Percentiles rank a stretch among this genome's conserved stretches.
Conservation (phyloP, 192 early-diverging fungal genomes). For the Coemansia brasiliensis region DNA sequence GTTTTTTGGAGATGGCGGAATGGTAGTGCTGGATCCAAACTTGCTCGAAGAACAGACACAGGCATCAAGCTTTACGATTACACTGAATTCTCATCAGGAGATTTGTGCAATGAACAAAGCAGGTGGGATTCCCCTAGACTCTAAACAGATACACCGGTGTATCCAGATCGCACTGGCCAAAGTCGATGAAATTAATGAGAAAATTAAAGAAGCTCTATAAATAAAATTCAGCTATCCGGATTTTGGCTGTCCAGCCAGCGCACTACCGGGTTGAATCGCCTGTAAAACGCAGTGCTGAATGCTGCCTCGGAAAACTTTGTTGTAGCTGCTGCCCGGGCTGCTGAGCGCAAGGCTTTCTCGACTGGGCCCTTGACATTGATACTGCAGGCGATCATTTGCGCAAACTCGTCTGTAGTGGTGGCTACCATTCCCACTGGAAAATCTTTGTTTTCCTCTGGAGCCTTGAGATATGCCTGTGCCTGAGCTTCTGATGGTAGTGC, state of each 20-base stretch:
- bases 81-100: slow-evolving; percentile 90
- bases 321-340: slow-evolving; percentile 63
- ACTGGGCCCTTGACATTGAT: slow-evolving; percentile 55
- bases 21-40: slow-evolving; percentile 80
- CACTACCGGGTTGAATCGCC: slow-evolving; percentile 37
- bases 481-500: slow-evolving; percentile 5
- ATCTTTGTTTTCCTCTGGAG: slow-evolving; percentile 16
- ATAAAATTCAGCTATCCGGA: slow-evolving; percentile 13
- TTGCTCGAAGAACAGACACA: slow-evolving; percentile 84
- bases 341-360: slow-evolving; percentile 54
- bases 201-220: slow-evolving; percentile 76
- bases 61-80: slow-evolving; percentile 82
- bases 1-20: slow-evolving; percentile 77
- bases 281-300: slow-evolving; percentile 50
- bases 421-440: slow-evolving; percentile 66
- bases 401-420: slow-evolving; percentile 63
- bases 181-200: slow-evolving; percentile 64
- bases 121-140: slow-evolving; percentile 80
- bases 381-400: slow-evolving; percentile 41
- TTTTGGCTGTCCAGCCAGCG: slow-evolving; percentile 46
- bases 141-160: slow-evolving; percentile 77
- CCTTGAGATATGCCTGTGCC: slow-evolving; percentile 22
- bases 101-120: slow-evolving; percentile 90
- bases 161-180: slow-evolving; percentile 72
- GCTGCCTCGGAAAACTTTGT: slow-evolving; percentile 72